phyloP scores from a whole-genome alignment of 306 rosid genomes.

The Hippophae tibetana region DNA sequence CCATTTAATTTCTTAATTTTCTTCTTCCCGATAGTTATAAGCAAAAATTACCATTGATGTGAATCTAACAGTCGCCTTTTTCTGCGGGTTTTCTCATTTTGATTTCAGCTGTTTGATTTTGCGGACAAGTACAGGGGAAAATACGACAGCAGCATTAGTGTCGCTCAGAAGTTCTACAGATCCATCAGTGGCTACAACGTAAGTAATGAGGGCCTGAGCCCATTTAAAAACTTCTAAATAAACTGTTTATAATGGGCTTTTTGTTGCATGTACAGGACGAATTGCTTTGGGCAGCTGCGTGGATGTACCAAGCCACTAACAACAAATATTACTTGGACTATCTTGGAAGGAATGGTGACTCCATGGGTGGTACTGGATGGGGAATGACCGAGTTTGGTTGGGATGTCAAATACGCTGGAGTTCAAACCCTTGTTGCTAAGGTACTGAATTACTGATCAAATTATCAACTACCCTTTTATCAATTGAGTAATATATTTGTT shows the following conservation, averaged over 20 bases:
- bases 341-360: conserved; percentile 70
- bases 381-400: conserved; percentile 81
- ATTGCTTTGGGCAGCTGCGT: conserved; percentile 93
- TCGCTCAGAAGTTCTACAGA: conserved; percentile 77
- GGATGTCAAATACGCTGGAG: conserved; percentile 93
- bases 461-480: not conserved
- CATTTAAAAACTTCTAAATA: no score
- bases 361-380: conserved; percentile 97
- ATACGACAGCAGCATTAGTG: conserved; percentile 77
- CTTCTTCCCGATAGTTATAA: no score
- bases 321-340: conserved; percentile 65
- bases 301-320: conserved; percentile 88
- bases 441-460: conserved; percentile 17
- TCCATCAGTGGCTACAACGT: conserved; percentile 91
- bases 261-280: conserved; percentile 47
- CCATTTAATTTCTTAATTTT: no score
- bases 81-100: not conserved
- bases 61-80: no score
- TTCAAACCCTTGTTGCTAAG: conserved; percentile 81
- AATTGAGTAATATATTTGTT: not conserved
- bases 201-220: conserved; percentile 16
- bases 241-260: not conserved
- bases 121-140: conserved; percentile 95
- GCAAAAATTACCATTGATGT: no score
- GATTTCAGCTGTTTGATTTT: conserved; percentile 69